Evolutionary conservation across 2,329 filamentous ascomycete species (phyloP), one percentile per base, ranked within the genome.

Genomic region (Fusarium chlamydosporum): DNA sequence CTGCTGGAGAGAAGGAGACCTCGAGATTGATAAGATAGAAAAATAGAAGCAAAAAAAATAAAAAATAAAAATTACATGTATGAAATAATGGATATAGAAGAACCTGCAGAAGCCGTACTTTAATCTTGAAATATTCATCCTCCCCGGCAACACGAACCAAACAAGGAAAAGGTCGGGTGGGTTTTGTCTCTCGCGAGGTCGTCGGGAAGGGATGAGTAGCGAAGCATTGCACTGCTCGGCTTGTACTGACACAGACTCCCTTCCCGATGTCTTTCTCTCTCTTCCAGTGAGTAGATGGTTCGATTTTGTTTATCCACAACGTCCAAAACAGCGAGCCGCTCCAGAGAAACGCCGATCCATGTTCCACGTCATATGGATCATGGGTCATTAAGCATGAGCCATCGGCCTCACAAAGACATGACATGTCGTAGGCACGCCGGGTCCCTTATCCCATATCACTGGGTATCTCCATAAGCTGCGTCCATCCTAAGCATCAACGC

Each of bases 1-100:
- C 67, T 71, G 65, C 71, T 68, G 67, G 68, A 72, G 70, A 74
- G 61, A 72, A 73, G 61, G 63, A 73, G 67, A 72, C 72, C 72
- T 70, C 68, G 57, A 68, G 56, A 60, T 70, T 55, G 61, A 71
- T 42, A 56, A 53, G 46, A 58, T 59, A 57, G 62, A 61, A 62
- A 69, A 70, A 67, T 52, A 63, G 65, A 41, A 53, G 29, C 66
- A 42, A 43, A 51, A 65, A 70, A 60, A 63, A 38, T n/a, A n/a
- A 57, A 23, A 23, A 23, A 59, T 69, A 69, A 70, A 68, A 74
- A 74, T 74, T 74, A 74, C 72, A 74, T 68, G 45, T 72, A 72
- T 68, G 72, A 74, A 73, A 74, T 74, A 74, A 74, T 65, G 70
- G 72, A 74, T 73, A 73, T 74, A 74, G 56, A 57, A 72, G 68